Evolutionary conservation across 2,329 filamentous ascomycete genomes (phyloP).

Genomic region (Amesomyces nigricolor): DNA sequence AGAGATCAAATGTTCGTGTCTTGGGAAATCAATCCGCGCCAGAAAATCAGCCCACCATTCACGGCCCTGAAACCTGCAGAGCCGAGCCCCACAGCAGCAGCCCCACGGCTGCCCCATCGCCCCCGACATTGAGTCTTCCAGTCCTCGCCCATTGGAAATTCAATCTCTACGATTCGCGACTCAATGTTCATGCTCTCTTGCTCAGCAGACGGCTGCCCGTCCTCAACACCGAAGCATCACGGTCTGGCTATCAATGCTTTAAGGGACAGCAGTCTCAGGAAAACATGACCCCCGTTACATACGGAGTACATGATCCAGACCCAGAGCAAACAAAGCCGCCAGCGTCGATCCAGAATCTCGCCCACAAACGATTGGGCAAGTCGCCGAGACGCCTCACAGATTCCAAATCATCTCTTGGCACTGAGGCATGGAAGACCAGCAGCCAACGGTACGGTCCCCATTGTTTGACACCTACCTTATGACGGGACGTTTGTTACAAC

Average conservation of each 20-base stretch:
- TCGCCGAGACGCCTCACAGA: background rate
- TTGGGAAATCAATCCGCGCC: background rate
- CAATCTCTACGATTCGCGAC: too few species aligned
- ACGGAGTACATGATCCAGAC: too few species aligned
- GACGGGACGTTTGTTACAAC: background rate
- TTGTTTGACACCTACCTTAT: background rate
- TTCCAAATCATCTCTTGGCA: constrained; percentile 15
- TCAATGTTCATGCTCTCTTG: too few species aligned
- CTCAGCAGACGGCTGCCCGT: too few species aligned
- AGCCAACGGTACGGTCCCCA: background rate
- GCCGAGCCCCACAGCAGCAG: background rate
- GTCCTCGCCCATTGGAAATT: too few species aligned
- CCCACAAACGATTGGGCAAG: too few species aligned
- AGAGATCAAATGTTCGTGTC: constrained; percentile 2
- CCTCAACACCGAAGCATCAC: too few species aligned
- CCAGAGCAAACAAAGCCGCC: background rate
- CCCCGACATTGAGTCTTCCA: too few species aligned
- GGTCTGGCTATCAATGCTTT: too few species aligned
- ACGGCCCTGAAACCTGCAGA: constrained; percentile 9
- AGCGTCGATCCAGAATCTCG: background rate
- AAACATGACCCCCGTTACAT: too few species aligned
- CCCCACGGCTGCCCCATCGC: background rate
- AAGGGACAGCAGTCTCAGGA: too few species aligned
- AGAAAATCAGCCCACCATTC: constrained; percentile 21
- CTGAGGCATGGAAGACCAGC: background rate